A percentile compares a stretch with the other conserved stretches of the same genome.
Conservation (phyloP, 1,284 basidiomycete genomes). For the Melanopsichium pennsylvanicum region DNA sequence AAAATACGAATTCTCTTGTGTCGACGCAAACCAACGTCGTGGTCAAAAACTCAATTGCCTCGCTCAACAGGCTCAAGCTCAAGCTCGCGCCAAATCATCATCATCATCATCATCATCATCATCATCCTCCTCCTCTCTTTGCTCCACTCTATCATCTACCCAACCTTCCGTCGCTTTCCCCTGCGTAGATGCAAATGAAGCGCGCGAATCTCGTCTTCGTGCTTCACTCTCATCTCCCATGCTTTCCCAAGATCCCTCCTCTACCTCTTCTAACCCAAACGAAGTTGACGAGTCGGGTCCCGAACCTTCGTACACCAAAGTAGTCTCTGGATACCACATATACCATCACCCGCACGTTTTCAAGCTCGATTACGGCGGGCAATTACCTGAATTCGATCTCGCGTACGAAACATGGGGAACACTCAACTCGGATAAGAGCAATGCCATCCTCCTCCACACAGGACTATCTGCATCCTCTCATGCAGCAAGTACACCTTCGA, state of each 20-base stretch:
- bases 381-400: conserved; percentile 79
- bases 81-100: no score
- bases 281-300: conserved; percentile 61
- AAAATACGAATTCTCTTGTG: conserved; percentile 53
- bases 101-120: conserved; percentile 2
- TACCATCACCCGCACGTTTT: conserved; percentile 70
- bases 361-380: conserved; percentile 76
- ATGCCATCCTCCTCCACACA: conserved; percentile 95
- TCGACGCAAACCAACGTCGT: conserved; percentile 60
- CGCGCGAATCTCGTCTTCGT: conserved; percentile 50
- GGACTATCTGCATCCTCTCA: conserved; percentile 95
- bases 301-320: conserved; percentile 67
- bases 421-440: conserved; percentile 79
- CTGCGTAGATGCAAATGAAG: conserved; percentile 63
- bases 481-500: conserved; percentile 82
- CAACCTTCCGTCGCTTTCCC: conserved; percentile 51
- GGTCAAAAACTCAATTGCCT: conserved; percentile 45
- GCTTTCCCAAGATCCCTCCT: background rate
- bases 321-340: conserved; percentile 66
- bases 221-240: conserved; percentile 23
- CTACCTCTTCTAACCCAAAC: background rate
- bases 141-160: conserved; percentile 11
- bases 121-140: conserved; percentile 10
- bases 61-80: conserved; percentile 2
- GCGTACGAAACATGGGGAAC: conserved; percentile 99